Percentiles rank a stretch among this genome's conserved stretches.
These are phyloP conservation scores for Hypericum perforatum DNA, from an alignment of 345 rosid genomes.

Conservation along the genomic window DNA sequence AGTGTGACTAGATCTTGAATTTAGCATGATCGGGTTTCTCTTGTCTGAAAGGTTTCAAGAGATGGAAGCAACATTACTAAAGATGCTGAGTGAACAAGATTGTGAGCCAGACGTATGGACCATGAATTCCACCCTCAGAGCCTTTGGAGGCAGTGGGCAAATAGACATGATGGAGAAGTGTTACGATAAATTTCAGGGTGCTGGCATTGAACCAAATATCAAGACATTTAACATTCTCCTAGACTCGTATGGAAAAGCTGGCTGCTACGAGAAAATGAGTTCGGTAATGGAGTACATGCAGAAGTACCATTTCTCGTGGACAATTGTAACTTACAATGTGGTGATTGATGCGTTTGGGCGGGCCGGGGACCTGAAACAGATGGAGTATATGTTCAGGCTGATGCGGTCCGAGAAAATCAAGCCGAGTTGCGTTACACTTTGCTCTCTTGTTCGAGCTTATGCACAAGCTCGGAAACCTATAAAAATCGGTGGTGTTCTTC, in stretches of 20 bases:
- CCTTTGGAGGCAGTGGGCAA: constrained; percentile 78
- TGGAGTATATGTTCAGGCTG: constrained; percentile 78
- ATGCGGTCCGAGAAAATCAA: constrained; percentile 76
- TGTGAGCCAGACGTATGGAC: constrained; percentile 92
- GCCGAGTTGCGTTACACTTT: constrained; percentile 79
- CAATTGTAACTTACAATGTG: constrained; percentile 83
- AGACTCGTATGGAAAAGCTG: constrained; percentile 77
- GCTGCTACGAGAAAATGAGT: constrained; percentile 73
- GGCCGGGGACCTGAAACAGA: constrained; percentile 74
- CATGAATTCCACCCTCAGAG: constrained; percentile 82
- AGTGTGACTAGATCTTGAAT: background rate
- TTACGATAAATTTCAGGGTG: constrained; percentile 82
- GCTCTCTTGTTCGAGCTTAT: constrained; percentile 81
- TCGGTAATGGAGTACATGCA: constrained; percentile 92
- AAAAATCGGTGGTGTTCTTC: constrained; percentile 58
- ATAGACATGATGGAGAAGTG: constrained; percentile 82
- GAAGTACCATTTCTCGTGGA: constrained; percentile 87
- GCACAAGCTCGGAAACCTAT: constrained; percentile 59
- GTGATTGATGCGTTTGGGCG: constrained; percentile 85
- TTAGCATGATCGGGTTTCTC: constrained; percentile 5
- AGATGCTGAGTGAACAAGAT: constrained; percentile 57
- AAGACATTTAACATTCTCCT: constrained; percentile 79
- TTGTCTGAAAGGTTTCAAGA: constrained; percentile 60
- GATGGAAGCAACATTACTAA: constrained; percentile 72
- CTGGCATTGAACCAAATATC: constrained; percentile 84